phyloP scores from a whole-genome alignment of 306 rosid genomes.

The Fagus sylvatica region DNA sequence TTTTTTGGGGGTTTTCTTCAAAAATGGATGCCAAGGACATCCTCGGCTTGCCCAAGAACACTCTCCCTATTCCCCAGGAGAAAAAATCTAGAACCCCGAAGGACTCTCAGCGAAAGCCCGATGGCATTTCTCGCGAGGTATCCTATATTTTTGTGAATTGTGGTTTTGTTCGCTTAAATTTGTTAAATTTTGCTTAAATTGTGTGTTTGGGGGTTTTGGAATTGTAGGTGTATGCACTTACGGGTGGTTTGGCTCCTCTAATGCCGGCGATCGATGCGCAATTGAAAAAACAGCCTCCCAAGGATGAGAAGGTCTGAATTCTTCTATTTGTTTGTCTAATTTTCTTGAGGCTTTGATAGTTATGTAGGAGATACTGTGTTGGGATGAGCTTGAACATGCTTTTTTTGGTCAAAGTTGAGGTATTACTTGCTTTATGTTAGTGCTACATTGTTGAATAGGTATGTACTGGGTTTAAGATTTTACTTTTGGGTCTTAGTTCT shows the following conservation, averaged over 20 bases:
- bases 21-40: conserved; percentile 96
- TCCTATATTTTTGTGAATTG: background rate
- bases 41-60: conserved; percentile 70
- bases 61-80: conserved; percentile 56
- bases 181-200: conserved; percentile 3
- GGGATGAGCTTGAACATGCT: background rate
- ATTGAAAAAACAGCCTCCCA: conserved; percentile 66
- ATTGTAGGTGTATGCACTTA: conserved; percentile 87
- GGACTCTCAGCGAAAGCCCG: conserved; percentile 94
- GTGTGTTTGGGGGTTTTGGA: conserved; percentile 7
- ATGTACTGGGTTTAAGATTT: background rate
- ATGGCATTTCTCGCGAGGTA: conserved; percentile 98
- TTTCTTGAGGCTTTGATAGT: background rate
- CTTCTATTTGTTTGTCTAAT: background rate
- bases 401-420: background rate
- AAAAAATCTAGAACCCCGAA: conserved; percentile 80
- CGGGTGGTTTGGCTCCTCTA: conserved; percentile 88
- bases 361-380: background rate
- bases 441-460: background rate
- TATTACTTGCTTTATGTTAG: background rate
- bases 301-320: conserved; percentile 67
- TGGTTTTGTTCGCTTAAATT: background rate
- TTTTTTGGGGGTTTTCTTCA: conserved; percentile 10
- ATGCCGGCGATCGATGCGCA: conserved; percentile 82
- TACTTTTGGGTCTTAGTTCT: background rate